A percentile compares a stretch with the other conserved stretches of the same genome.
Evolutionary conservation across 805 yeast species (phyloP).

Genomic region (Zygosaccharomyces lentus): DNA sequence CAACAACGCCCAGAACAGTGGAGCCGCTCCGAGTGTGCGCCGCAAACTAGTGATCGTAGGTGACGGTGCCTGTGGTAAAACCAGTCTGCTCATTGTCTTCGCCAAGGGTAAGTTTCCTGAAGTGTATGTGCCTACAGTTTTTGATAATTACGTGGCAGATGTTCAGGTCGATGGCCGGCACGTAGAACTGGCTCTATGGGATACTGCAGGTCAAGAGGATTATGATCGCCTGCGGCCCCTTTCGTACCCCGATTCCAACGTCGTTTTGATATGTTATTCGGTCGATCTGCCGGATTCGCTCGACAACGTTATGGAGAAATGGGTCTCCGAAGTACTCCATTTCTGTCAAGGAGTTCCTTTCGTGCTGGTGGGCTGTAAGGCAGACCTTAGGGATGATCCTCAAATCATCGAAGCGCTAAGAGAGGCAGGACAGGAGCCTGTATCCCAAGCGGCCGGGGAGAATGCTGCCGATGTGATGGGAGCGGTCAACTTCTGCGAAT

Average conservation of each 20-base stretch:
- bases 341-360: constrained; percentile 93
- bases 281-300: constrained; percentile 87
- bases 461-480: constrained; percentile 70
- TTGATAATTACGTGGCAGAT: constrained; percentile 95
- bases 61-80: constrained; percentile 96
- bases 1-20: constrained; percentile 21
- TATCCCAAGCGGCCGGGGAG: constrained; percentile 48
- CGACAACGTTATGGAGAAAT: constrained; percentile 89
- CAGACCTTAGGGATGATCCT: constrained; percentile 80
- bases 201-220: constrained; percentile 98
- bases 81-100: constrained; percentile 80
- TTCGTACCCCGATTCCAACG: constrained; percentile 88
- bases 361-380: constrained; percentile 86
- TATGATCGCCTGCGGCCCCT: constrained; percentile 89
- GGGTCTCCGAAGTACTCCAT: constrained; percentile 90
- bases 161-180: constrained; percentile 87
- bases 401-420: constrained; percentile 68
- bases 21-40: constrained; percentile 32
- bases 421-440: constrained; percentile 33
- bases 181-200: constrained; percentile 93
- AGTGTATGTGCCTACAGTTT: constrained; percentile 91
- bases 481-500: constrained; percentile 75
- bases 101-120: constrained; percentile 90
- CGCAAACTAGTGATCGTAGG: constrained; percentile 90
- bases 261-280: constrained; percentile 83